Evolutionary conservation across 768 basidiomycete species (phyloP), one percentile per base, ranked within the genome.

Genomic region (Mycena floridula): DNA sequence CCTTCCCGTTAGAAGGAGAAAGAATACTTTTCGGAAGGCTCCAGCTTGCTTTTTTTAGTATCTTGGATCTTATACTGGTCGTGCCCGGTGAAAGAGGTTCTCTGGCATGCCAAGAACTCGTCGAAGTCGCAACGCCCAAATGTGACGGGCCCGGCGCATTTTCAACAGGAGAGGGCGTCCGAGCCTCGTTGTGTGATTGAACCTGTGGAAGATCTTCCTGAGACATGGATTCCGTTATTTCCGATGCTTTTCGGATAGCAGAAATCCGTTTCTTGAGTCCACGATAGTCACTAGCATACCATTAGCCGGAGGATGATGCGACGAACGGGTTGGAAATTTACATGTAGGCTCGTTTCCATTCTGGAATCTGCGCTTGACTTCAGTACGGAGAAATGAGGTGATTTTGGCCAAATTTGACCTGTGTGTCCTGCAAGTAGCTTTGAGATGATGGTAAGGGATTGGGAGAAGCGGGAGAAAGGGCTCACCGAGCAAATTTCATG

Each of bases 301-400:
- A 25, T 39, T 44, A 22, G n/a, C 25, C 30, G 22, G 44, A n/a
- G 28, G 18, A 20, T 20, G 23, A 45, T 25, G 44, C 40, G 37
- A 21, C 30, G 25, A 26, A 22, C 32, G 53, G 23, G 23, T 21
- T 18, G 16, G 30, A 20, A n/a, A 59, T 68, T 27, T 46, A 77
- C 82, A 84, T 82, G 56, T 85, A 82, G 2, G 77, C 80, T 51
- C 68, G 76, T 51, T 79, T 79, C 82, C 82, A 89, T 62, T 89
- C 87, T 2, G 84, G 79, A 24, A 74, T 79, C 87, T 88, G 26
- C 8, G n/a, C 13, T 21, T n/a, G 5, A 15, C 24, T 23, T 43
- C 11, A n/a, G 7, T 20, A 7, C 13, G 40, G 3, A 37, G 27
- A 28, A 41, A 24, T 27, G 13, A 22, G 43, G 28, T 25, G 25